Conservation (phyloP, 2,329 filamentous ascomycete species). For the Ceratocystis smalleyi region DNA sequence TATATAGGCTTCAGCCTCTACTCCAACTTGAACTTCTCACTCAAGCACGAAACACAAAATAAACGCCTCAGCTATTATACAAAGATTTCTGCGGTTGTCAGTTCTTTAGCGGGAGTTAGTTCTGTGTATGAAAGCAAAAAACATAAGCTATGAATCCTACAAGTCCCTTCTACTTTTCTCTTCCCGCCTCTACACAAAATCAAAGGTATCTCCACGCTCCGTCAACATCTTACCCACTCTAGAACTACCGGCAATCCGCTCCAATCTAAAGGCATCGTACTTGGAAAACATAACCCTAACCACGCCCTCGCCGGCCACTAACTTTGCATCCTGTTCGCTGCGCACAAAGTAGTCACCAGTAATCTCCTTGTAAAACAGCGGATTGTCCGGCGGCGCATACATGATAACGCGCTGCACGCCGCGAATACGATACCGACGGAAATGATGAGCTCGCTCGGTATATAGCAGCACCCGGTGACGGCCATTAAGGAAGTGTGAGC, state of each 20-base stretch:
- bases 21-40: too few species aligned
- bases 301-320: constrained; percentile 43
- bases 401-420: constrained; percentile 76
- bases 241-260: constrained; percentile 70
- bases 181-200: constrained; percentile 54
- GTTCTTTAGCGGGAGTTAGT: too few species aligned
- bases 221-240: constrained; percentile 70
- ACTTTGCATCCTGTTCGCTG: constrained; percentile 40
- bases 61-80: too few species aligned
- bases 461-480: constrained; percentile 75
- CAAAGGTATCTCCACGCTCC: constrained; percentile 80
- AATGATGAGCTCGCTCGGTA: constrained; percentile 92
- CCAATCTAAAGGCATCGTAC: constrained; percentile 78
- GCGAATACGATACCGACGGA: constrained; percentile 68
- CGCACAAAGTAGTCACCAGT: constrained; percentile 49
- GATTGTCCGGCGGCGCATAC: constrained; percentile 83
- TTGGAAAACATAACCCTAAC: constrained; percentile 60
- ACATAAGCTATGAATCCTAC: too few species aligned
- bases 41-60: too few species aligned
- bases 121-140: too few species aligned
- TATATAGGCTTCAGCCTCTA: too few species aligned
- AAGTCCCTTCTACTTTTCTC: constrained; percentile 10
- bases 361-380: constrained; percentile 63
- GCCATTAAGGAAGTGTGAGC: constrained; percentile 74
- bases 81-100: too few species aligned